These are phyloP conservation scores for Diaporthe citrichinensis DNA, from an alignment of 2,329 filamentous ascomycete genomes.

Conservation along the genomic window DNA sequence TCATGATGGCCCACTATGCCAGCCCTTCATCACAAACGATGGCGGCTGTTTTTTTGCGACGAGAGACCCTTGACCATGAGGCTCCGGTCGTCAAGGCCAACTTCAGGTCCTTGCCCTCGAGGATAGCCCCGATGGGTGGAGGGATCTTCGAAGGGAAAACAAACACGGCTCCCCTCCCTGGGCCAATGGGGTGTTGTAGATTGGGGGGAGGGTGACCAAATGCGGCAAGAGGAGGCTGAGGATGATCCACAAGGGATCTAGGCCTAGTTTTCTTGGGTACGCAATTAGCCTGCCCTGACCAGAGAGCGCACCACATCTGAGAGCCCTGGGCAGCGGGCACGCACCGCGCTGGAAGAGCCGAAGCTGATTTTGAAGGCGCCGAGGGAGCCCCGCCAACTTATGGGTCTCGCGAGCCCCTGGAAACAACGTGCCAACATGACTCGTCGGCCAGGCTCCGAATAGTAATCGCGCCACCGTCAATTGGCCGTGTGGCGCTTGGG, in stretches of 20 bases:
- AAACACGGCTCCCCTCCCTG: background rate
- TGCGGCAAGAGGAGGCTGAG: slow-evolving; percentile 31
- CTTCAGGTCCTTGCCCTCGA: slow-evolving; percentile 20
- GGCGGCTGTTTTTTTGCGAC: slow-evolving; percentile 4
- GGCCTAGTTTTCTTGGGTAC: slow-evolving; percentile 2
- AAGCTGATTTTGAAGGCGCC: slow-evolving; percentile 17
- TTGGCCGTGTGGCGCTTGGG: slow-evolving; percentile 19
- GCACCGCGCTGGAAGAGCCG: slow-evolving; percentile 9
- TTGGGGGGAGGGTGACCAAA: background rate
- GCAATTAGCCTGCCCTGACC: background rate
- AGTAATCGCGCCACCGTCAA: slow-evolving; percentile 19
- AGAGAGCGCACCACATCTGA: background rate
- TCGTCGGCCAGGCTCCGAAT: slow-evolving; percentile 34
- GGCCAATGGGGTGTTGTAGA: slow-evolving; percentile 41
- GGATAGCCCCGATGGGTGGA: slow-evolving; percentile 17
- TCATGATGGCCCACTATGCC: slow-evolving; percentile 33
- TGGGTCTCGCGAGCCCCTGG: slow-evolving; percentile 36
- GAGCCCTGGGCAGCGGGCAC: slow-evolving; percentile 15
- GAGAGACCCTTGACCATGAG: slow-evolving; percentile 33
- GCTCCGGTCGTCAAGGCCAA: slow-evolving; percentile 14
- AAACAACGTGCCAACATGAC: slow-evolving; percentile 32
- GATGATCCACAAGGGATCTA: slow-evolving; percentile 17
- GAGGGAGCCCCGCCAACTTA: slow-evolving; percentile 10
- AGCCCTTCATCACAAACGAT: slow-evolving; percentile 38
- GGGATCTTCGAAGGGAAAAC: slow-evolving; percentile 20